Evolutionary conservation across 73 alveolate genomes (phyloP).

Genomic region (Paramecium caudatum): DNA sequence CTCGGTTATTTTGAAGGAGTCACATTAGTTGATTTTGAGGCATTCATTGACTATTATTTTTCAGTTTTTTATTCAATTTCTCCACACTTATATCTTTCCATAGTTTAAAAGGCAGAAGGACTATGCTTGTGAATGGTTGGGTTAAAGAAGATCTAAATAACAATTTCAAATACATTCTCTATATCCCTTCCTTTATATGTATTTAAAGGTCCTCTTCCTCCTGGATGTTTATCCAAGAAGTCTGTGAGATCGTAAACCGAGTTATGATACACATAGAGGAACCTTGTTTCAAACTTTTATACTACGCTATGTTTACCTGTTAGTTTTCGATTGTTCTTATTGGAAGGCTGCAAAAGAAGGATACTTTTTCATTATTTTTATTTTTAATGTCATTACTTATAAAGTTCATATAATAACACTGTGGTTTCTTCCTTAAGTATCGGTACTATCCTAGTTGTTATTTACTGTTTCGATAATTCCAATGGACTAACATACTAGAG

Average conservation of each 20-base stretch:
- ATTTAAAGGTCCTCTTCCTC: conserved; percentile 61
- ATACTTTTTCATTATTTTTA: neutral
- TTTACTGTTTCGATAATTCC: too few species aligned
- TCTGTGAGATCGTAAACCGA: conserved; percentile 75
- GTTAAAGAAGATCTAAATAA: conserved; percentile 17
- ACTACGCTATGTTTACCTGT: conserved; percentile 3
- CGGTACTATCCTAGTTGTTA: too few species aligned
- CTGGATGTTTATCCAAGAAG: conserved; percentile 62
- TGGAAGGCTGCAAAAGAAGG: conserved; percentile 42
- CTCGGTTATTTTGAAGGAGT: neutral
- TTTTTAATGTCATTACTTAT: too few species aligned
- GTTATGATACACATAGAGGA: conserved; percentile 49
- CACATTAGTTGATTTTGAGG: conserved; percentile 53
- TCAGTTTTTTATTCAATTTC: neutral
- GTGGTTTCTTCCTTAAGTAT: too few species aligned
- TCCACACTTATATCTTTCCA: conserved; percentile 45
- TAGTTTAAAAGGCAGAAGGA: neutral
- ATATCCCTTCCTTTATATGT: conserved; percentile 38
- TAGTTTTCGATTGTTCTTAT: neutral
- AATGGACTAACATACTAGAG: too few species aligned
- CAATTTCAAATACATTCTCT: conserved; percentile 11
- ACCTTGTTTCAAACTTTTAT: conserved; percentile 39
- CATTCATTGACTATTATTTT: neutral
- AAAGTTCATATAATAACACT: too few species aligned
- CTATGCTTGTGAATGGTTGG: conserved; percentile 45